Base-by-base conservation (phyloP, 2,329 filamentous ascomycete genomes). In the Mariannaea sp. region DNA sequence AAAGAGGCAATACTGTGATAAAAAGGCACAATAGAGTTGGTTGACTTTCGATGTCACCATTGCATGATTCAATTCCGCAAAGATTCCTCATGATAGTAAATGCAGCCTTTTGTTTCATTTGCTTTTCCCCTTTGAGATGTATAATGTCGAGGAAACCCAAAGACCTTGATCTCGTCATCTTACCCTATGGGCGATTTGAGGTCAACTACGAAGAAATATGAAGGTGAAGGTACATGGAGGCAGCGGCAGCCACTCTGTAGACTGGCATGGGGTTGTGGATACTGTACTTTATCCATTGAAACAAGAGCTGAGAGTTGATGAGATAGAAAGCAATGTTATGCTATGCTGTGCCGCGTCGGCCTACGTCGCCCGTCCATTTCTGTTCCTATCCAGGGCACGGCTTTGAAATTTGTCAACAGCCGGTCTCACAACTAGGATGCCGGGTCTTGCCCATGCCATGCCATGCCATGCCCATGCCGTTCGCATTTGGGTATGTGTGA, bases 241-340 rank as follows among this genome's bases (percentile, higher is more conserved):
- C 26, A 35, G 29, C 44, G 20, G 36, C 36, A 32, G 17, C 44
- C 19, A 36, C 30, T 16, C 7, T 10, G 30, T 19, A 33, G n/a
- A 36, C 24, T 22, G 45, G 44, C 50, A 42, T 46, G 49, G n/a
- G 49, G 43, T 26, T 40, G 36, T 32, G 44, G 32, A 32, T 36
- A 30, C 30, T 42, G 39, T 39, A 43, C 35, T 5, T 42, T 26
- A 29, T 14, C 29, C 19, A 45, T 22, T 27, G 16, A 36, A 33
- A 39, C 36, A 36, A 38, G 13, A 48, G 44, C 42, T 52, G 42
- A 47, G 35, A 12, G 22, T 47, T 30, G 22, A 43, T 48, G 45
- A 20, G 32, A 38, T 38, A 26, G 33, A 38, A 48, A 33, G 27
- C 16, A 32, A 46, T 35, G 27, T 12, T 33, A 46, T 35, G 27